phyloP scores from a whole-genome alignment of 2,329 filamentous ascomycete species.

The Orbilia javanica region DNA sequence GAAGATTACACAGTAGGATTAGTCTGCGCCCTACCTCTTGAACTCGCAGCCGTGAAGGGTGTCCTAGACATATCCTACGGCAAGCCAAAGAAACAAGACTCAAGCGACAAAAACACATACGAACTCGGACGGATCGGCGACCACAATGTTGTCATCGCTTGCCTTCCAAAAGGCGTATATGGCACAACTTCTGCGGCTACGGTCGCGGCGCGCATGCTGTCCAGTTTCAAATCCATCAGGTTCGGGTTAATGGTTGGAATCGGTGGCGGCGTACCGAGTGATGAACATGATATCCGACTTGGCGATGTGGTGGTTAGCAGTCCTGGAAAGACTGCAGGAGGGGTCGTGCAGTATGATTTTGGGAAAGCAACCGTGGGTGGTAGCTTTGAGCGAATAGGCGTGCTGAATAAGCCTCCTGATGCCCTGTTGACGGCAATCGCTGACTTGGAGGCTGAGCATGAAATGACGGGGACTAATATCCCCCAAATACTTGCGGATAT shows the following conservation, averaged over 20 bases:
- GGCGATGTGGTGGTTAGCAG: conserved; percentile 24
- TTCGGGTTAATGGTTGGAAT: conserved; percentile 62
- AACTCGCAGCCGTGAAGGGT: conserved; percentile 14
- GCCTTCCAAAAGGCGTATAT: conserved; percentile 60
- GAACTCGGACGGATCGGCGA: conserved; percentile 61
- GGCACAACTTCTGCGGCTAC: conserved; percentile 62
- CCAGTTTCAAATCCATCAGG: conserved; percentile 61
- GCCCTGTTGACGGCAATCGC: conserved; percentile 13
- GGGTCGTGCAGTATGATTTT: conserved; percentile 29
- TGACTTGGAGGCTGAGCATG: conserved; percentile 30
- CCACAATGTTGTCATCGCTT: conserved; percentile 62
- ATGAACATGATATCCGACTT: conserved; percentile 49
- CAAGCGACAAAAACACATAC: conserved; percentile 60
- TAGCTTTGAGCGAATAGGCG: conserved; percentile 12
- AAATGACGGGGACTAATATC: conserved; percentile 13
- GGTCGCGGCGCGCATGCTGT: conserved; percentile 61
- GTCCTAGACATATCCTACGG: conserved; percentile 33
- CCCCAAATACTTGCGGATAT: not conserved
- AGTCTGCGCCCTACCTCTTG: conserved; percentile 45
- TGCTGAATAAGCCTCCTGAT: conserved; percentile 31
- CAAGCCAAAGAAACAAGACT: not conserved
- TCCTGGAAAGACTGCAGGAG: not conserved
- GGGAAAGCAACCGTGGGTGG: conserved; percentile 26
- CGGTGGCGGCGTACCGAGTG: conserved; percentile 59
- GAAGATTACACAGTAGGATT: conserved; percentile 30